These are phyloP conservation scores for Backusella liffmaniae DNA, from an alignment of 192 early-diverging fungal species.

Conservation along the genomic window DNA sequence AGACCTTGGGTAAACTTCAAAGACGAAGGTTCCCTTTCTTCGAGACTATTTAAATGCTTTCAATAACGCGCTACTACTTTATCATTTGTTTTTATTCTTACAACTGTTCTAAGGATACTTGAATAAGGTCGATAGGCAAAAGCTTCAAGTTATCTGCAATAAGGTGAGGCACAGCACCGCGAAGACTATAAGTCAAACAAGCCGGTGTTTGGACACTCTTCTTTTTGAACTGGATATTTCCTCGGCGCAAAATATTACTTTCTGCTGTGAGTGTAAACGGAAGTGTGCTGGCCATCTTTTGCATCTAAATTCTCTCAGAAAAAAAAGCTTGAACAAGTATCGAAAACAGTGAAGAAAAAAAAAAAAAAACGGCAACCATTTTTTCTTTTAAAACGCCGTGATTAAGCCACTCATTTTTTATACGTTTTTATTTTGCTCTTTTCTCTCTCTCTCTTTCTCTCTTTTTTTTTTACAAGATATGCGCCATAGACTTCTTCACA, in stretches of 20 bases:
- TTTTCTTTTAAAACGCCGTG: neutral
- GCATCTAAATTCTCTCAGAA: neutral
- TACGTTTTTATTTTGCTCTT: neutral
- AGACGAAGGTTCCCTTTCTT: slow-evolving; percentile 41
- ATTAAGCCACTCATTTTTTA: neutral
- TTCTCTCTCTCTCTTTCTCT: neutral
- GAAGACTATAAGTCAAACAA: slow-evolving; percentile 48
- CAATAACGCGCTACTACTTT: neutral
- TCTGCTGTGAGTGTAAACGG: slow-evolving; percentile 13
- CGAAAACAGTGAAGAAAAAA: neutral
- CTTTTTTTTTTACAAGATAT: slow-evolving; percentile 13
- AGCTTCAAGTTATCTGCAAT: slow-evolving; percentile 47
- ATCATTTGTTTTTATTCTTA: slow-evolving; percentile 12
- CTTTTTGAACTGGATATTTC: slow-evolving; percentile 27
- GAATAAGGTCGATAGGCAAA: slow-evolving; percentile 42
- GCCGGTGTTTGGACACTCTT: slow-evolving; percentile 46
- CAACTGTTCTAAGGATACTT: slow-evolving; percentile 51
- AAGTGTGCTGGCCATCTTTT: slow-evolving; percentile 22
- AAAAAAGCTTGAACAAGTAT: neutral
- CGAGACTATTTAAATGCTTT: slow-evolving; percentile 20
- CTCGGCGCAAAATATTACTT: slow-evolving; percentile 18
- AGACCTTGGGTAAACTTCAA: slow-evolving; percentile 36
- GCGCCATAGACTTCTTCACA: slow-evolving; percentile 8
- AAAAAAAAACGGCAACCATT: neutral
- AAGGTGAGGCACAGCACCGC: slow-evolving; percentile 56